phyloP scores from a whole-genome alignment of 2,329 filamentous ascomycete genomes.

The Beauveria australis region DNA sequence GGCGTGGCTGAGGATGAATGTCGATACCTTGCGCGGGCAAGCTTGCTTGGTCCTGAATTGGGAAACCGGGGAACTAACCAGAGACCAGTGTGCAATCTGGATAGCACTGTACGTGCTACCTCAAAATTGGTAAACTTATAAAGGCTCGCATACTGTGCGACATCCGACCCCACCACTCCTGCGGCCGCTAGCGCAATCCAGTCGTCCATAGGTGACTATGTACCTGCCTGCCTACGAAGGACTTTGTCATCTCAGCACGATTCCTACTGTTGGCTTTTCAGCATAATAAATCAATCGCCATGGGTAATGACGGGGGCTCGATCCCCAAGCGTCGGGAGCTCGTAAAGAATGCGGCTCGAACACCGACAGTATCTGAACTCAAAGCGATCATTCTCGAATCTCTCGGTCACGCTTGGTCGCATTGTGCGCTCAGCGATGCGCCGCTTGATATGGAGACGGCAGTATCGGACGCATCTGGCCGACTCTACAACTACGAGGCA shows the following conservation, averaged over 20 bases:
- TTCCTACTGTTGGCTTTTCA: neutral
- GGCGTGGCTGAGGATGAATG: conserved; percentile 1
- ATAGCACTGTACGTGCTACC: neutral
- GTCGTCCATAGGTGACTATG: no score
- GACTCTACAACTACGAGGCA: conserved; percentile 91
- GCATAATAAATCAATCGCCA: conserved; percentile 29
- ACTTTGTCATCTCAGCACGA: neutral
- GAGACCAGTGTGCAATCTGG: neutral
- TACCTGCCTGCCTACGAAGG: no score
- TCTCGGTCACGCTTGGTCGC: conserved; percentile 77
- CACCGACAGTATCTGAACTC: conserved; percentile 72
- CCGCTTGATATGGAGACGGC: conserved; percentile 61
- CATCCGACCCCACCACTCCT: neutral
- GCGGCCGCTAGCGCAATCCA: neutral
- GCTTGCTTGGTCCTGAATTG: neutral
- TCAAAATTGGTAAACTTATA: neutral
- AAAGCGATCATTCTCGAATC: conserved; percentile 84
- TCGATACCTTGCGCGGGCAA: neutral
- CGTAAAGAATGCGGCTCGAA: conserved; percentile 83
- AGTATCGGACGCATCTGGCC: conserved; percentile 77
- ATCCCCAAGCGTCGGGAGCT: conserved; percentile 95
- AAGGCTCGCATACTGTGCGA: neutral
- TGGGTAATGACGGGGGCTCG: conserved; percentile 97
- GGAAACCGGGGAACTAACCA: neutral
- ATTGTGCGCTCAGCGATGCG: conserved; percentile 77